phyloP scores from a whole-genome alignment of 2,329 filamentous ascomycete species.

The Whalleya microplaca region DNA sequence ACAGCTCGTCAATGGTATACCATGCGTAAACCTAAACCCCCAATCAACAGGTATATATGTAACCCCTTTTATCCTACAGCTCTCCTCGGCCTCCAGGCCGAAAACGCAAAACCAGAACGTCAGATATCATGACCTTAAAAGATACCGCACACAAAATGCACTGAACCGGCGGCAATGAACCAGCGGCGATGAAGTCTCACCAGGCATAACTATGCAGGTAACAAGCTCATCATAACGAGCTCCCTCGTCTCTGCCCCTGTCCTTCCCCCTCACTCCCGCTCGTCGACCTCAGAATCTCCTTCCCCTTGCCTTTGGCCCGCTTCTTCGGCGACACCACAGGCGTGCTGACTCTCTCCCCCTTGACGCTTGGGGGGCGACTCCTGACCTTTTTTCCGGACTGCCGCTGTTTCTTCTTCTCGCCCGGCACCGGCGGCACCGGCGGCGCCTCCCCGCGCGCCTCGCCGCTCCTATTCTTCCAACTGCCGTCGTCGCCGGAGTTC shows the following conservation, averaged over 20 bases:
- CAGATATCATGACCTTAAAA: constrained; percentile 12
- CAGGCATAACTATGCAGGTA: too few species aligned
- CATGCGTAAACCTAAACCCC: constrained; percentile 4
- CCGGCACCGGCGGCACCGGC: too few species aligned
- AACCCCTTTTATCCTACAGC: not conserved
- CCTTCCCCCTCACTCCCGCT: constrained; percentile 36
- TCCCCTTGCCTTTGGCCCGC: constrained; percentile 52
- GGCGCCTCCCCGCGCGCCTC: too few species aligned
- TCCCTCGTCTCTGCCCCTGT: constrained; percentile 41
- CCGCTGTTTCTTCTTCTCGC: constrained; percentile 8
- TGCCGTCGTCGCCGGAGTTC: constrained; percentile 54
- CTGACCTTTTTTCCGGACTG: constrained; percentile 6
- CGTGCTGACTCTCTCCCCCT: constrained; percentile 42
- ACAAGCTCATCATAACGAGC: constrained; percentile 44
- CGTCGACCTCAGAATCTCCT: constrained; percentile 45
- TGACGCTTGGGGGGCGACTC: constrained; percentile 47
- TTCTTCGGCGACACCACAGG: constrained; percentile 24
- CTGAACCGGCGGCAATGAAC: not conserved
- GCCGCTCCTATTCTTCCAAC: constrained; percentile 28
- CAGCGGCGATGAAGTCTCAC: too few species aligned
- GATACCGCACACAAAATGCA: not conserved
- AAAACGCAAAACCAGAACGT: constrained; percentile 15
- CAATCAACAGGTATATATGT: constrained; percentile 3
- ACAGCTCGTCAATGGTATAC: constrained; percentile 7
- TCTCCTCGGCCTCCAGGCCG: not conserved